phyloP scores from a whole-genome alignment of 140 eudicot species.

The Erigeron philadelphicus region DNA sequence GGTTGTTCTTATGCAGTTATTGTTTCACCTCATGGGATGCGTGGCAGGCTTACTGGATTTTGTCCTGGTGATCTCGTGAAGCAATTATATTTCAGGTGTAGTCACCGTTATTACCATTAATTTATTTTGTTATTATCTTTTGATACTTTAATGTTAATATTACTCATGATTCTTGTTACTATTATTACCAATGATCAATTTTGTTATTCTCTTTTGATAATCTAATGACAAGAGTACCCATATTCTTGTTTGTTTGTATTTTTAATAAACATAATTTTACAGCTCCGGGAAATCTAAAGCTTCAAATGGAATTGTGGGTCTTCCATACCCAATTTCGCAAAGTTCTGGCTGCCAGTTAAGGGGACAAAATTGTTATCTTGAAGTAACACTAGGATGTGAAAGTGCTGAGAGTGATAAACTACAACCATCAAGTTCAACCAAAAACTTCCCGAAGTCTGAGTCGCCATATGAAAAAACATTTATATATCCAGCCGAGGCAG shows the following conservation, averaged over 20 bases:
- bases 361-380: conserved; percentile 82
- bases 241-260: neutral
- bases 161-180: conserved; percentile 10
- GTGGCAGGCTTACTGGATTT: conserved; percentile 77
- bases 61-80: conserved; percentile 97
- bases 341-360: conserved; percentile 63
- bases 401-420: conserved; percentile 40
- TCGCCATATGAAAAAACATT: conserved; percentile 62
- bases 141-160: conserved; percentile 8
- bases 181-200: conserved; percentile 3
- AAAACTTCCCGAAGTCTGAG: conserved; percentile 40
- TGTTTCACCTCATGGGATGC: conserved; percentile 96
- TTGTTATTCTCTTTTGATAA: conserved; percentile 16
- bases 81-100: conserved; percentile 80
- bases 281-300: conserved; percentile 70
- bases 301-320: conserved; percentile 69
- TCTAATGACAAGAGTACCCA: conserved; percentile 5
- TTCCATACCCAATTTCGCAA: conserved; percentile 58
- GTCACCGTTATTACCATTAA: conserved; percentile 11
- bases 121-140: conserved; percentile 9
- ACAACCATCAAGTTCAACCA: conserved; percentile 36
- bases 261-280: conserved; percentile 20
- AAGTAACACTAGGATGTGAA: conserved; percentile 75
- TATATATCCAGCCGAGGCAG: conserved; percentile 88
- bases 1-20: conserved; percentile 50